These are phyloP conservation scores for Brasenia schreberi DNA, from an alignment of 164 flowering plant species.

Conservation along the genomic window DNA sequence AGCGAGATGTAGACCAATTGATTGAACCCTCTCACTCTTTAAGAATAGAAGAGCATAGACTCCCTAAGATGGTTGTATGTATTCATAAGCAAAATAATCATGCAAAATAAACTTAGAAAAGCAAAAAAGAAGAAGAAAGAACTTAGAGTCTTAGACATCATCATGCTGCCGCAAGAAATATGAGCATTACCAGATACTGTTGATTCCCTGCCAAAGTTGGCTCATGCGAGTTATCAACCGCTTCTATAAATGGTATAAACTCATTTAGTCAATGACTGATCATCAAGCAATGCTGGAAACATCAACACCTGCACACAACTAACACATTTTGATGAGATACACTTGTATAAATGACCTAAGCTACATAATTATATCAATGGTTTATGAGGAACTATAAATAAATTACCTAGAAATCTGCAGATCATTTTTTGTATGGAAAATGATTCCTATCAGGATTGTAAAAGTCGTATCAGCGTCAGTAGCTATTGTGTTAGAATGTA, in stretches of 20 bases:
- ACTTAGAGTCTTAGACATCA: background rate
- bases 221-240: conserved; percentile 72
- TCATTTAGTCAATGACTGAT: conserved; percentile 51
- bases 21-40: conserved; percentile 57
- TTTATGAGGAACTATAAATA: too few species aligned
- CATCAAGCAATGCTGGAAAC: conserved; percentile 74
- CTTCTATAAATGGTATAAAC: conserved; percentile 72
- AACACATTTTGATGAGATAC: background rate
- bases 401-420: too few species aligned
- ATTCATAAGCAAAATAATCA: background rate
- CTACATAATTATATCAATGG: too few species aligned
- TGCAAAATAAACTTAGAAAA: background rate
- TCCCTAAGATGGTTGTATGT: conserved; percentile 33
- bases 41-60: conserved; percentile 82
- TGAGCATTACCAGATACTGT: conserved; percentile 63
- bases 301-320: conserved; percentile 50
- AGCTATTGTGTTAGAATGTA: too few species aligned
- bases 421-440: too few species aligned
- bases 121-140: background rate
- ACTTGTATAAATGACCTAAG: too few species aligned
- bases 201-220: conserved; percentile 66
- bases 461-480: too few species aligned
- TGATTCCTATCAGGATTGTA: too few species aligned
- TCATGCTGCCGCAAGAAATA: too few species aligned
- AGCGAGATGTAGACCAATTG: conserved; percentile 78